Base-by-base conservation (phyloP, 2,329 filamentous ascomycete species). In the Colletotrichum sp. region DNA sequence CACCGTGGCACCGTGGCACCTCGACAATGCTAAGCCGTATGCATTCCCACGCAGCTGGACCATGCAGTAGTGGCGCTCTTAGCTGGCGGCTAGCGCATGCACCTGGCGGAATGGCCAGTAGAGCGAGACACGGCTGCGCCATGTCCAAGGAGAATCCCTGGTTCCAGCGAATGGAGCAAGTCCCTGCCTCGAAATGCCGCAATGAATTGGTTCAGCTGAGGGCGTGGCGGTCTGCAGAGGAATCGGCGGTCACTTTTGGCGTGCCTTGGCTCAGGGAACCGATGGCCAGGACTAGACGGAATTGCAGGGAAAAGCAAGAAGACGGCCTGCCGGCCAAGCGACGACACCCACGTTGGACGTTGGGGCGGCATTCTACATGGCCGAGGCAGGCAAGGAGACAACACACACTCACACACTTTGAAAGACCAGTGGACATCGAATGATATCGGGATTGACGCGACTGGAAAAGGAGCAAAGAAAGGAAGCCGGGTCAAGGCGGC, bases 21-120 rank as follows among this genome's bases (percentile, higher is more conserved):
- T 55, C 55, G 5, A 55, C 32, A 19, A 32, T 75, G 57, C 70
- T 75, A 75, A 68, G 73, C 73, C 61, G 73, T 69, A 76, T 70
- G 71, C 72, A 67, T 39, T 75, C 66, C 67, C 67, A 63, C 67
- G 66, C 71, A 76, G 66, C 66, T 66, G 66, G 60, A 75, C 71
- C 74, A 76, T 63, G 74, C 74, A 76, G 66, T 30, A 67, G 74
- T 57, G 74, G 74, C 71, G 60, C 36, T 22, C 67, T 71, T 75
- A 67, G 71, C 60, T 55, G 65, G 25, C 66, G 60, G 36, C 74
- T 76, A 76, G 71, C 57, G 74, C 59, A 67, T 71, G 71, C 61
- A 57, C 64, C 73, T 72, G 55, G 61, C 34, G 67, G 66, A 66
- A 28, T 44, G 52, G 59, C 28, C 60, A 74, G 69, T 30, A 32